Conservation (phyloP, 1,284 basidiomycete species). For the Hemileia vastatrix region DNA sequence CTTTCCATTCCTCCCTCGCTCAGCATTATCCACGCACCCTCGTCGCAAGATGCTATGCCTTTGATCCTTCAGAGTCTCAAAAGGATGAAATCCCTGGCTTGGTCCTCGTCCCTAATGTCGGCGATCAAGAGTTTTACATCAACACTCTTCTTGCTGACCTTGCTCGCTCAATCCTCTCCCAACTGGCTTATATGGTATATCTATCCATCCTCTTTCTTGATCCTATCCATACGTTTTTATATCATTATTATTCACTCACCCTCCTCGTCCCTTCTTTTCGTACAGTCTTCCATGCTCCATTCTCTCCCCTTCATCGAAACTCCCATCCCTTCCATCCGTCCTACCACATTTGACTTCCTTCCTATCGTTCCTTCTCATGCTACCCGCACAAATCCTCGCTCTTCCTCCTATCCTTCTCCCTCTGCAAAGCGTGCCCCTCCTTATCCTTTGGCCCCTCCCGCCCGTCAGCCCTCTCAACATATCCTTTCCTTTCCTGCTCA, state of each 20-base stretch:
- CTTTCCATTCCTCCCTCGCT: conserved; percentile 6
- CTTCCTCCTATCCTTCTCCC: not conserved
- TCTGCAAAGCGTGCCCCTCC: not conserved
- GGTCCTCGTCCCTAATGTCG: conserved; percentile 13
- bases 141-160: conserved; percentile 13
- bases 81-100: conserved; percentile 8
- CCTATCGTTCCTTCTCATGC: conserved; percentile 8
- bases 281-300: conserved; percentile 11
- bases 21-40: conserved; percentile 14
- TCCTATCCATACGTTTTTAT: not conserved
- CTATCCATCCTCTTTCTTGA: not conserved
- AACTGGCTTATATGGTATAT: conserved; percentile 9
- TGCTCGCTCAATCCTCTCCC: conserved; percentile 7
- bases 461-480: conserved; percentile 12
- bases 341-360: conserved; percentile 15
- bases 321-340: conserved; percentile 9
- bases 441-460: conserved; percentile 14
- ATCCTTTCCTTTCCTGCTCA: not conserved
- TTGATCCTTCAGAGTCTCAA: conserved; percentile 13
- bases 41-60: conserved; percentile 13
- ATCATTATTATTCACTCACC: not conserved
- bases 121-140: conserved; percentile 14
- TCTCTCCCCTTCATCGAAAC: conserved; percentile 12
- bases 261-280: conserved; percentile 8
- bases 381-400: not conserved